Percentiles rank a stretch among this genome's conserved stretches.
phyloP scores from a whole-genome alignment of 2,329 filamentous ascomycete species.

The Cordyceps farinosa region DNA sequence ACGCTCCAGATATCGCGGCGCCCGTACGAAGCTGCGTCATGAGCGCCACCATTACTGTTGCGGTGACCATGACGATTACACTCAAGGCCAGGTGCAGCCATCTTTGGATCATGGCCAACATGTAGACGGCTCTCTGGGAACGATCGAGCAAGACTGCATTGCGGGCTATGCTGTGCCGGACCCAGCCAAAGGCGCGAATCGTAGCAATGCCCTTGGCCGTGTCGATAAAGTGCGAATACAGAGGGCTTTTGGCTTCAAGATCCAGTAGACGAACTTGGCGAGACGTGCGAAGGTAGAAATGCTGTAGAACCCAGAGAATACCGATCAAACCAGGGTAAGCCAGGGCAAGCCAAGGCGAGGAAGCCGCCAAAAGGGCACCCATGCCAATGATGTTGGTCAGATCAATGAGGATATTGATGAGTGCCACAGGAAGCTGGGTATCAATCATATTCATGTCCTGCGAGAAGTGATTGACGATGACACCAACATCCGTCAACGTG shows the following conservation, averaged over 20 bases:
- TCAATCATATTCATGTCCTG: slow-evolving; percentile 44
- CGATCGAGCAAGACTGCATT: too few species aligned
- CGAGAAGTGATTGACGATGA: slow-evolving; percentile 42
- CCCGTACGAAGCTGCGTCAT: too few species aligned
- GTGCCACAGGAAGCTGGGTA: slow-evolving; percentile 33
- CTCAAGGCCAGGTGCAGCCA: too few species aligned
- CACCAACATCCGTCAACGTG: slow-evolving; percentile 38
- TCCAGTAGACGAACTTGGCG: slow-evolving; percentile 51
- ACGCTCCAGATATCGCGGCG: too few species aligned
- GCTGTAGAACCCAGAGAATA: slow-evolving; percentile 46
- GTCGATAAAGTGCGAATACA: slow-evolving; percentile 49
- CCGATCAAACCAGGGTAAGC: slow-evolving; percentile 44
- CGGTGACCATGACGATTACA: too few species aligned
- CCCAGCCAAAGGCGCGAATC: slow-evolving; percentile 48
- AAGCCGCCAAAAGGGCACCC: slow-evolving; percentile 39
- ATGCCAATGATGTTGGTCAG: slow-evolving; percentile 32
- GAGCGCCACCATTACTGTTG: too few species aligned
- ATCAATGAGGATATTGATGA: slow-evolving; percentile 29
- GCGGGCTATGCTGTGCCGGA: too few species aligned
- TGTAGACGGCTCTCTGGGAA: too few species aligned
- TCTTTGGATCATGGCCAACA: too few species aligned
- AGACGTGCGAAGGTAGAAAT: slow-evolving; percentile 48
- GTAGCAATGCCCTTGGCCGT: slow-evolving; percentile 44
- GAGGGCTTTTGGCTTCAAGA: slow-evolving; percentile 46
- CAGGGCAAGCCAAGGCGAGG: slow-evolving; percentile 40